Evolutionary conservation across 306 rosid genomes (phyloP), one percentile per base, ranked within the genome.

Genomic region (Trichosanthes truncata): DNA sequence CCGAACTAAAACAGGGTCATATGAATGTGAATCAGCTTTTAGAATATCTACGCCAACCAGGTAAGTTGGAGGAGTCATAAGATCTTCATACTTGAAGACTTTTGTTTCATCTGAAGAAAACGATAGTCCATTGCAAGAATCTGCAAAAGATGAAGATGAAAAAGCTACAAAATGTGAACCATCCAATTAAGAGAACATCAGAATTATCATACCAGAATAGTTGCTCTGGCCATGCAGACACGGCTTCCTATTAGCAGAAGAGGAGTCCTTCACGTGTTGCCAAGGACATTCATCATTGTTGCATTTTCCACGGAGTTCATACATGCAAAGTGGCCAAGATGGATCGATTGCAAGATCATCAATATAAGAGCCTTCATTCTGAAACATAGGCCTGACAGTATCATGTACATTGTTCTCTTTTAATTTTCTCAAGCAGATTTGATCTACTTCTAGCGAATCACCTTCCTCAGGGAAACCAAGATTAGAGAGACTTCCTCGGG

Each of bases 241-340:
- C 69, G 80, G 84, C 79, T 66, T n/a, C 80, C 72, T 61, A 80
- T 60, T 84, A 53, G 56, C 80, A 80, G 80, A 83, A 82, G 77
- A 63, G 55, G 88, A 85, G 89, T 94, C 94, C 86, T 83, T 89
- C 41, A 85, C 79, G 79, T 95, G 98, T 86, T 95, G 98, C 98
- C 98, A 95, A 71, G 97, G 97, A 67, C 97, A 95, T 83, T 91
- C 97, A 18, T 95, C 95, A 84, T 95, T 89, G 93, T 95, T 95
- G 92, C 98, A 95, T 86, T 92, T 95, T 86, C 98, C 98, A 81
- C 98, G 97, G 56, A 95, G 97, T 78, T 92, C 98, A 88, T 80
- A 95, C 92, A 91, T 88, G 88, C 98, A 95, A 81, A 92, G 97
- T 1, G 98, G 98, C 97, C 93, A 89, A 83, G 88, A 89, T 8